Percentiles rank a stretch among this genome's conserved stretches.
Conservation (phyloP, 108 stramenopile species). For the Conticribra weissflogii region DNA sequence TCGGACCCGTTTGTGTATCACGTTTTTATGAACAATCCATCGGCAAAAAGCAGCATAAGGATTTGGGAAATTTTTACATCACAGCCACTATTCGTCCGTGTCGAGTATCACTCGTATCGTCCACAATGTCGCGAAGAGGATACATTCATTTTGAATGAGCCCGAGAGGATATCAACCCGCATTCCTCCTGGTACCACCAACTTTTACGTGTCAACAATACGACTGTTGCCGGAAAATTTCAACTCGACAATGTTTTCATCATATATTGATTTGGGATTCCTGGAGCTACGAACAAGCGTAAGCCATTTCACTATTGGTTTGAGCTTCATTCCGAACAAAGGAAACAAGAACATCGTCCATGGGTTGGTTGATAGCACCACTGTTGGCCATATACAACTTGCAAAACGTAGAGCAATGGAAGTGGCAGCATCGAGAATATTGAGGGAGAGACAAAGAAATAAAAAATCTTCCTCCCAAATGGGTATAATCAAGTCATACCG, state of each 20-base stretch:
- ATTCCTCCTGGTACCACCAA: constrained; percentile 47
- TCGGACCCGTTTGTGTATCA: constrained; percentile 46
- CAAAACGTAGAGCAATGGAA: constrained; percentile 20
- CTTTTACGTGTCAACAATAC: constrained; percentile 56
- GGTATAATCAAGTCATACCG: constrained; percentile 20
- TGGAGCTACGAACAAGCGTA: constrained; percentile 53
- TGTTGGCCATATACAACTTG: constrained; percentile 22
- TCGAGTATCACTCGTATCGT: constrained; percentile 27
- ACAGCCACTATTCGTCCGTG: constrained; percentile 48
- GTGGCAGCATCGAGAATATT: constrained; percentile 1
- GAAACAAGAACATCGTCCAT: constrained; percentile 17
- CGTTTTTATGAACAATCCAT: constrained; percentile 64
- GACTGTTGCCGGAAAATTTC: constrained; percentile 46
- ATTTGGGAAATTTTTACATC: constrained; percentile 63
- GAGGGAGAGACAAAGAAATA: not conserved
- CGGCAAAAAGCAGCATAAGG: constrained; percentile 26
- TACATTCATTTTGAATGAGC: too few species aligned
- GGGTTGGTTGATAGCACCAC: constrained; percentile 20
- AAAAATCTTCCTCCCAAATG: not conserved
- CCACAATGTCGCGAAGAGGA: not conserved
- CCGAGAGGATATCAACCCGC: constrained; percentile 1
- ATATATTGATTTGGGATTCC: constrained; percentile 53
- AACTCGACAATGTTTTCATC: constrained; percentile 26
- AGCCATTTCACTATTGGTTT: constrained; percentile 57
- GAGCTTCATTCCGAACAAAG: constrained; percentile 46